Evolutionary conservation across 768 basidiomycete genomes (phyloP).

Genomic region (Podaxis sp.): DNA sequence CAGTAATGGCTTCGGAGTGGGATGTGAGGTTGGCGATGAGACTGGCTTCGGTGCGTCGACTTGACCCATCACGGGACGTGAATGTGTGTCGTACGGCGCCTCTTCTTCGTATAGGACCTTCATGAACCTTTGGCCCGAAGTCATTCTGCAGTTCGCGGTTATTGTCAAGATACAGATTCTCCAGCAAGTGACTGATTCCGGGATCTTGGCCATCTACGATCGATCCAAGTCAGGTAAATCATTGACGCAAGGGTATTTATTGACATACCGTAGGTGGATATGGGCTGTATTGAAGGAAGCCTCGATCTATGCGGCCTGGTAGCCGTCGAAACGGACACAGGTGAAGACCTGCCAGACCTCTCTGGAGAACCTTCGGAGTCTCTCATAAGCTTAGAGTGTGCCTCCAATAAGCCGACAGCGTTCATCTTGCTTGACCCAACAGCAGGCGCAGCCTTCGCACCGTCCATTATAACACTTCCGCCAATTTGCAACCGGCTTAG

Average conservation of each 20-base stretch:
- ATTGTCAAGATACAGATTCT: slow-evolving; percentile 87
- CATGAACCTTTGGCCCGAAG: slow-evolving; percentile 86
- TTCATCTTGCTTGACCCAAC: slow-evolving; percentile 84
- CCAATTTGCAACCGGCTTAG: slow-evolving; percentile 61
- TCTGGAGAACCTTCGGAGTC: slow-evolving; percentile 67
- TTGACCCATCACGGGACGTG: slow-evolving; percentile 59
- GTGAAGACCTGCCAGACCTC: slow-evolving; percentile 77
- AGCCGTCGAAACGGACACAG: slow-evolving; percentile 60
- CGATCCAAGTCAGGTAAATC: neutral
- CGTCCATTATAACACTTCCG: slow-evolving; percentile 57
- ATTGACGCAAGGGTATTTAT: neutral
- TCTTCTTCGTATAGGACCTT: slow-evolving; percentile 77
- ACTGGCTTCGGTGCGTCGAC: slow-evolving; percentile 68
- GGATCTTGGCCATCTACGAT: slow-evolving; percentile 83
- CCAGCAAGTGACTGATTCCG: slow-evolving; percentile 84
- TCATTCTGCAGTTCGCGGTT: slow-evolving; percentile 84
- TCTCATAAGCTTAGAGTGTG: slow-evolving; percentile 56
- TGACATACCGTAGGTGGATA: slow-evolving; percentile 70
- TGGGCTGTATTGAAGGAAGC: slow-evolving; percentile 52
- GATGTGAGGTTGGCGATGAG: slow-evolving; percentile 84
- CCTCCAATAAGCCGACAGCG: slow-evolving; percentile 80
- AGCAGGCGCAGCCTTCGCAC: slow-evolving; percentile 87
- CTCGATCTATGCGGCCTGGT: slow-evolving; percentile 50
- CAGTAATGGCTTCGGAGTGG: slow-evolving; percentile 78
- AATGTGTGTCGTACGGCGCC: slow-evolving; percentile 71